phyloP scores from a whole-genome alignment of 768 basidiomycete species.

The Agrocybe chaxingu region DNA sequence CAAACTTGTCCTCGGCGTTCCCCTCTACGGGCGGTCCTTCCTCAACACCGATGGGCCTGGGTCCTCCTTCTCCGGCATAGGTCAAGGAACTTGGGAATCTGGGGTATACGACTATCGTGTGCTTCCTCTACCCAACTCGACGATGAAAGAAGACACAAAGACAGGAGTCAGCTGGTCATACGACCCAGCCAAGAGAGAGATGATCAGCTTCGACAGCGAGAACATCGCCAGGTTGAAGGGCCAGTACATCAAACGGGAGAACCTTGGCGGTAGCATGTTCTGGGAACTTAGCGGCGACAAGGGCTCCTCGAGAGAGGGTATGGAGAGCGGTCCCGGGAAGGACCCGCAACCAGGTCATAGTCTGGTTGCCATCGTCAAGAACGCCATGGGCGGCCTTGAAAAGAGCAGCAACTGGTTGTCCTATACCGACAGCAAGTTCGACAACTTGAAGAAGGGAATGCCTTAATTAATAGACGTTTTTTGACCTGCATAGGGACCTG shows the following conservation, averaged over 20 bases:
- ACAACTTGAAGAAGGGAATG: slow-evolving; percentile 78
- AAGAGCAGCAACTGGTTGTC: slow-evolving; percentile 72
- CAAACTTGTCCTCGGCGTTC: slow-evolving; percentile 89
- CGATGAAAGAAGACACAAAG: slow-evolving; percentile 62
- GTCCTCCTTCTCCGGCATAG: slow-evolving; percentile 73
- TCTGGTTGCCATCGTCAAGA: slow-evolving; percentile 71
- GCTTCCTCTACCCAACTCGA: slow-evolving; percentile 73
- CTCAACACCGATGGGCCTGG: slow-evolving; percentile 82
- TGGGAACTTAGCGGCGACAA: slow-evolving; percentile 94
- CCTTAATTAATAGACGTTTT: slow-evolving; percentile 11
- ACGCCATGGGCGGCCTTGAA: slow-evolving; percentile 76
- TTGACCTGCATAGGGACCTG: neutral
- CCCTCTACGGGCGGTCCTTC: slow-evolving; percentile 93
- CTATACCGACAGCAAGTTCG: slow-evolving; percentile 75
- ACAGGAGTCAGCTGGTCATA: slow-evolving; percentile 82
- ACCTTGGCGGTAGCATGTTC: slow-evolving; percentile 90
- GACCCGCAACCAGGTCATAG: slow-evolving; percentile 67
- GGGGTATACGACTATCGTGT: slow-evolving; percentile 93
- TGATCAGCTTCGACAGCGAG: slow-evolving; percentile 81
- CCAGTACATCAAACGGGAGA: slow-evolving; percentile 71
- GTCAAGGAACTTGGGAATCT: slow-evolving; percentile 87
- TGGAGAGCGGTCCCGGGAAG: slow-evolving; percentile 76
- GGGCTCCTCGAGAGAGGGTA: slow-evolving; percentile 57
- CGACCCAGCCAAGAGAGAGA: slow-evolving; percentile 68
- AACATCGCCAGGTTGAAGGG: slow-evolving; percentile 71